A percentile compares a stretch with the other conserved stretches of the same genome.
phyloP scores from a whole-genome alignment of 2,329 filamentous ascomycete species.

The Aspergillus brasiliensis region DNA sequence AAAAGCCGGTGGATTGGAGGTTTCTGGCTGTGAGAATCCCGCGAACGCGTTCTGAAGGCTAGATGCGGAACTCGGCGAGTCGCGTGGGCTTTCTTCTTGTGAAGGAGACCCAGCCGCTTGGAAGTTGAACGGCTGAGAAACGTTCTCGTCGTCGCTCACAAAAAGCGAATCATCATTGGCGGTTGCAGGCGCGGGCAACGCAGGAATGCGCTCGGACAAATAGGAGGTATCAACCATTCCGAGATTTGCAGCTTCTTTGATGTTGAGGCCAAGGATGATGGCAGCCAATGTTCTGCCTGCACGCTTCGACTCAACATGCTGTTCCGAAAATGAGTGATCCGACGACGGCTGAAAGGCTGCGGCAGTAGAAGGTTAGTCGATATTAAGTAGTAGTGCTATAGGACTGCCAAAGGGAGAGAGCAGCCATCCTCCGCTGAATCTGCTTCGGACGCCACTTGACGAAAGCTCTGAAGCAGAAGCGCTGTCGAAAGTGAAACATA shows the following conservation, averaged over 20 bases:
- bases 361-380: conserved; percentile 21
- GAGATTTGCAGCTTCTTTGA: conserved; percentile 52
- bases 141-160: conserved; percentile 40
- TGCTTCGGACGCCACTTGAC: conserved; percentile 4
- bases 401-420: not conserved
- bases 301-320: conserved; percentile 61
- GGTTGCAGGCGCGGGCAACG: conserved; percentile 27
- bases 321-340: conserved; percentile 57
- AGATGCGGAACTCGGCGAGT: conserved; percentile 16
- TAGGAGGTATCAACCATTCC: conserved; percentile 53
- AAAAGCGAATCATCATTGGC: conserved; percentile 42
- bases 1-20: not conserved
- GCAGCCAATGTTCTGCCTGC: conserved; percentile 57
- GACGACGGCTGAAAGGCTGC: conserved; percentile 47
- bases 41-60: conserved; percentile 23
- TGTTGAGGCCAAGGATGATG: conserved; percentile 58
- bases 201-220: conserved; percentile 30
- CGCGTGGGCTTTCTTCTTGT: conserved; percentile 14
- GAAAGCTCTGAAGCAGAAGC: conserved; percentile 22
- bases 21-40: conserved; percentile 20
- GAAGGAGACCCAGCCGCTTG: conserved; percentile 17
- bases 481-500: conserved; percentile 32
- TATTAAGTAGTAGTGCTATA: conserved; percentile 5
- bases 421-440: not conserved
- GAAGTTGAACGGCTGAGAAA: conserved; percentile 26